Conservation (phyloP, 345 rosid species). For the Rhodamnia argentea region DNA sequence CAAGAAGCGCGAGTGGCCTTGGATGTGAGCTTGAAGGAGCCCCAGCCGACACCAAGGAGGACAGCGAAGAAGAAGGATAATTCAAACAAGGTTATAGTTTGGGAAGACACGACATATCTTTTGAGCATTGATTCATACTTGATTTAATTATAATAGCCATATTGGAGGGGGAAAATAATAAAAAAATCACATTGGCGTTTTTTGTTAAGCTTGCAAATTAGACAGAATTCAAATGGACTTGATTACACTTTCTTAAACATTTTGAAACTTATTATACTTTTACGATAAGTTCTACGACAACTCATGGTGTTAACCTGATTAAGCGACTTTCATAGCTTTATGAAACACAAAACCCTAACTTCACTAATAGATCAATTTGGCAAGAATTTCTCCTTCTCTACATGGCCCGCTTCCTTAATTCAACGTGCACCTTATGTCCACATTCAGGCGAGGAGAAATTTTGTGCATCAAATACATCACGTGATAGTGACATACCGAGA, state of each 20-base stretch:
- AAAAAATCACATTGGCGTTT: background rate
- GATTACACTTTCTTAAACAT: rapidly evolving
- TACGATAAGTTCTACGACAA: background rate
- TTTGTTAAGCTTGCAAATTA: background rate
- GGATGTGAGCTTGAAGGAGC: background rate
- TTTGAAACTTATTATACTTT: background rate
- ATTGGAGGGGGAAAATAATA: background rate
- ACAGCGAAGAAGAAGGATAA: background rate
- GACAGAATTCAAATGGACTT: background rate
- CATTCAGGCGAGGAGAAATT: background rate
- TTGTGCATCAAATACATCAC: background rate
- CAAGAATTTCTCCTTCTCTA: background rate
- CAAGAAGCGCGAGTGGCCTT: background rate
- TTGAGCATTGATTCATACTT: background rate
- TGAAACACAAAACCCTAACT: background rate
- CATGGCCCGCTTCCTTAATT: background rate
- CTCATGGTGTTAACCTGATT: background rate
- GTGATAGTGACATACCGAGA: background rate
- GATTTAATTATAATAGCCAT: background rate
- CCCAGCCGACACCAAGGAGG: background rate
- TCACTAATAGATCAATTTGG: background rate
- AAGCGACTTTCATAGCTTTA: background rate
- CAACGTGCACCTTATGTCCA: background rate
- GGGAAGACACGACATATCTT: background rate
- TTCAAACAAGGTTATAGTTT: background rate